A percentile compares a stretch with the other conserved stretches of the same genome.
Evolutionary conservation across 2,329 filamentous ascomycete species (phyloP).

Genomic region (Apiospora kogelbergensis): DNA sequence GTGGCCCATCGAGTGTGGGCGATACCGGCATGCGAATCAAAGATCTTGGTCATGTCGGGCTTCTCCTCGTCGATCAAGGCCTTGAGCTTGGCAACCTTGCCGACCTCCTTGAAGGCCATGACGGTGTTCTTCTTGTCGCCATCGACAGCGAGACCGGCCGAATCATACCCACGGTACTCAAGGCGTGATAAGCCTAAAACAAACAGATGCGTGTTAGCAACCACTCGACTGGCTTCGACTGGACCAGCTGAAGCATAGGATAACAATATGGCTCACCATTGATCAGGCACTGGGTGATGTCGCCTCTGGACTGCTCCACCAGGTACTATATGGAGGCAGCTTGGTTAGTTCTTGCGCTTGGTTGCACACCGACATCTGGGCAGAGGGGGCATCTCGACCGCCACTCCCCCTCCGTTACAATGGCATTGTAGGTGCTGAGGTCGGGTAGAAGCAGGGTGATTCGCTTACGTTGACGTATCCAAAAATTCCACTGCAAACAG

Average conservation of each 20-base stretch:
- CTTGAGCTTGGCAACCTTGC: slow-evolving; percentile 97
- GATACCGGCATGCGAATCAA: slow-evolving; percentile 98
- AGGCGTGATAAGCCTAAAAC: slow-evolving; percentile 81
- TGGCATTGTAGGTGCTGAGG: neutral
- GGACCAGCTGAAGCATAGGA: neutral
- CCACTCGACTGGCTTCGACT: neutral
- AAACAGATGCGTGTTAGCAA: neutral
- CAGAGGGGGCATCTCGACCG: slow-evolving; percentile 4
- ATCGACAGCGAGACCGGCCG: slow-evolving; percentile 91
- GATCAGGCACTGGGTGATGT: slow-evolving; percentile 1
- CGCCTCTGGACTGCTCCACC: slow-evolving; percentile 6
- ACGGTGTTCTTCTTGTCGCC: slow-evolving; percentile 99
- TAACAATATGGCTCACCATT: neutral
- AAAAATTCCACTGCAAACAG: slow-evolving; percentile 75
- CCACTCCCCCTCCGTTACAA: neutral
- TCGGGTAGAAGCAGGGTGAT: neutral
- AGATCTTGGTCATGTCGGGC: slow-evolving; percentile 86
- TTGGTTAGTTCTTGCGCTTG: neutral
- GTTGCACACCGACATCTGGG: slow-evolving; percentile 1
- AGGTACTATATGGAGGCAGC: neutral
- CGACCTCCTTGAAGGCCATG: slow-evolving; percentile 96
- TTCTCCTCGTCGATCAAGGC: slow-evolving; percentile 83
- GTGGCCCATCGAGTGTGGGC: slow-evolving; percentile 99
- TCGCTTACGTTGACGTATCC: slow-evolving; percentile 84
- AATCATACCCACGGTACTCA: slow-evolving; percentile 98